Percentiles rank a stretch among this genome's conserved stretches.
Conservation (phyloP, 169 alveolate genomes). For the Neospora caninum region DNA sequence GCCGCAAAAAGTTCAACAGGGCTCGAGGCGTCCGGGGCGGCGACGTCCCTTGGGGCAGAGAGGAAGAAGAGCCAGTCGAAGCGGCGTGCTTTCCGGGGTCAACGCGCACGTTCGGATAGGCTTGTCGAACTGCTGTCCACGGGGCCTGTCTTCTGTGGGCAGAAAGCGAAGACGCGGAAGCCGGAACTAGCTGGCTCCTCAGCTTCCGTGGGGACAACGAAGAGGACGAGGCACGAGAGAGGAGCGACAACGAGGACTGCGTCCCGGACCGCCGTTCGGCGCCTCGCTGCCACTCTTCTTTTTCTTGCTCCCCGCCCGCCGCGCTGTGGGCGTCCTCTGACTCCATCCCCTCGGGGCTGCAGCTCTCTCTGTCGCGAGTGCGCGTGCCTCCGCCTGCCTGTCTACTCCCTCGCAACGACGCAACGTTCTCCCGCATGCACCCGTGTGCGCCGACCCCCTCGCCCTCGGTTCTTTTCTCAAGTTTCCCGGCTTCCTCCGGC, state of each 20-base stretch:
- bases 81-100: neutral
- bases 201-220: neutral
- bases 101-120: neutral
- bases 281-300: neutral
- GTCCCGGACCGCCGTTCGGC: neutral
- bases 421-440: neutral
- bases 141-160: neutral
- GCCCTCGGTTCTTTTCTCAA: neutral
- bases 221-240: neutral
- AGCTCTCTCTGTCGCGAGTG: no score
- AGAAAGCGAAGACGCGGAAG: neutral
- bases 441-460: neutral
- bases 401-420: neutral
- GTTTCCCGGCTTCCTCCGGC: neutral
- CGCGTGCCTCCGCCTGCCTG: no score
- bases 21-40: constrained; percentile 1
- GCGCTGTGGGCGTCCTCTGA: neutral
- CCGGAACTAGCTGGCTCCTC: neutral
- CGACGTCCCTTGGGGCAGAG: neutral
- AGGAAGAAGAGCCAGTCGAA: neutral
- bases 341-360: neutral
- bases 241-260: neutral
- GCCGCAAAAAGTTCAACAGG: neutral
- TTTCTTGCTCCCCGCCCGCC: neutral
- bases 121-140: neutral